Percentiles rank a stretch among this genome's conserved stretches.
phyloP scores from a whole-genome alignment of 1,139 yeast genomes.

The Debaryomyces psychrophilus region DNA sequence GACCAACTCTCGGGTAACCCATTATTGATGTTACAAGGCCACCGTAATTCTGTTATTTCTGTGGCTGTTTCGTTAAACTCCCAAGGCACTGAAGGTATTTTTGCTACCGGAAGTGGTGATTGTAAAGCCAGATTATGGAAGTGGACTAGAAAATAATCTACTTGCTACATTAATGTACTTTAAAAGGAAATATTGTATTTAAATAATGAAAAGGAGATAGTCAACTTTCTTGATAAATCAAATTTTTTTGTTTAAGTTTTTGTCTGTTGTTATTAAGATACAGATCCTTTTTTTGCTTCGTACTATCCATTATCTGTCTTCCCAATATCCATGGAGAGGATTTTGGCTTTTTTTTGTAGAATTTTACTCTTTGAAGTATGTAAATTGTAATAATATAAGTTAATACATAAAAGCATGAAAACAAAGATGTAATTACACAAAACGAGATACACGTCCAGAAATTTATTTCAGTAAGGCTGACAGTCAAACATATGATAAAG shows the following conservation, averaged over 20 bases:
- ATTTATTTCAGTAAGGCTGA: conserved; percentile 5
- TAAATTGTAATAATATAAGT: conserved; percentile 8
- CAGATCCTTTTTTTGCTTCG: background rate
- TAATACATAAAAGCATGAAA: background rate
- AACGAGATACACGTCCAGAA: conserved; percentile 4
- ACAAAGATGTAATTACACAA: conserved; percentile 4
- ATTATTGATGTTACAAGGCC: conserved; percentile 94
- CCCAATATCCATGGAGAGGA: conserved; percentile 1
- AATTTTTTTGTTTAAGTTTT: background rate
- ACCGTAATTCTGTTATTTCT: conserved; percentile 91
- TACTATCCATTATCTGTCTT: background rate
- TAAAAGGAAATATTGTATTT: background rate
- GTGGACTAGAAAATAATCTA: conserved; percentile 44
- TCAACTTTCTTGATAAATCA: background rate
- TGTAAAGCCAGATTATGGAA: conserved; percentile 97
- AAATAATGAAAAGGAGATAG: background rate
- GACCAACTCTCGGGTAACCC: conserved; percentile 92
- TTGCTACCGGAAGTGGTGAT: conserved; percentile 98
- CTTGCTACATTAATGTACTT: background rate
- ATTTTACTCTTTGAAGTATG: conserved; percentile 7
- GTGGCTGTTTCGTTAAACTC: conserved; percentile 87
- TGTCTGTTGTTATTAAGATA: background rate
- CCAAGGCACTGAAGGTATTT: conserved; percentile 69
- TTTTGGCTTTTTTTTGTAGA: conserved; percentile 1
- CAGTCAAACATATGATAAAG: conserved; percentile 1